Evolutionary conservation across 768 basidiomycete genomes (phyloP), one percentile per base, ranked within the genome.

Genomic region (Leccinum boreale): DNA sequence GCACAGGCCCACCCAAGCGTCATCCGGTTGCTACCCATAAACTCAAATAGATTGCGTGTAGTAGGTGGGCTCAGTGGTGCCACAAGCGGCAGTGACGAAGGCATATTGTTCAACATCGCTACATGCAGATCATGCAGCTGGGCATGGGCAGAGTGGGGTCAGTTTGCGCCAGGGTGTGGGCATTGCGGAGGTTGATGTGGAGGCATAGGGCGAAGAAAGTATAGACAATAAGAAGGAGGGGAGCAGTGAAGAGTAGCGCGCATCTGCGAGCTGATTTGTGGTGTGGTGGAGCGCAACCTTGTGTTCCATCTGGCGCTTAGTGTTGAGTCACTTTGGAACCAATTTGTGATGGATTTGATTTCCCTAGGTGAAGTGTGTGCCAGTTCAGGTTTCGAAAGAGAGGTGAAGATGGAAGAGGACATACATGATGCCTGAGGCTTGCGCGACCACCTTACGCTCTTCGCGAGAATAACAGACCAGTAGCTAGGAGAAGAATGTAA

Each of bases 401-500:
- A 21, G 21, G 29, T 19, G 36, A 23, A 21, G 28, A 28, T 8
- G 19, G 56, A 45, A 17, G 39, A 11, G 17, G 59, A 63, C 85
- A 67, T 72, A 89, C 88, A 90, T 88, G 67, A 90, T 88, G 67
- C 75, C 78, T 12, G 84, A 83, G 11, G 82, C 75, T 45, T 70
- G 77, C 8, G 86, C 86, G 44, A 87, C 77, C 0, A 75, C 70
- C 61, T 89, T 87, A 60, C 88, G 83, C 60, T 89, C 83, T 61
- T 85, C 85, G 36, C 88, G 81, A n/a, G 21, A 47, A 47, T 39
- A 47, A 52, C 45, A 62, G 9, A 36, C 14, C 52, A 54, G 62
- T 56, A 58, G 49, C 57, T 60, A 49, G 35, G 45, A 24, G 17
- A 57, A 49, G 10, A 12, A 53, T 6, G 50, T 44, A 10, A 50